phyloP scores from a whole-genome alignment of 495 filamentous ascomycete species.

The Annulohypoxylon nitens region DNA sequence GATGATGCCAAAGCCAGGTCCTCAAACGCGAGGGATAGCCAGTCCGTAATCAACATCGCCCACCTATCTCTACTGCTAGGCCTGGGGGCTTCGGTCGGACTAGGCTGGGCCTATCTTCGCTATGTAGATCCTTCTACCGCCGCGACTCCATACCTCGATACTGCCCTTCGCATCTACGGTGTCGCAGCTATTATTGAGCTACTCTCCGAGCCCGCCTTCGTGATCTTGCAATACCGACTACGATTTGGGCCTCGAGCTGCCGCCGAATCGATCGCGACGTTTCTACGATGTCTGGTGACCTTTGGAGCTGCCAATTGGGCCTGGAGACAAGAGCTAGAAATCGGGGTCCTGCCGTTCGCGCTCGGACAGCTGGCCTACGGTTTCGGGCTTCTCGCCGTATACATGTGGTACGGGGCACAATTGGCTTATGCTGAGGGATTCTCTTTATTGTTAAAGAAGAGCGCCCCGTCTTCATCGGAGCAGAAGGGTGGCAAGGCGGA shows the following conservation, averaged over 20 bases:
- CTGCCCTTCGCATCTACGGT: constrained; percentile 76
- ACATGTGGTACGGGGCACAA: constrained; percentile 64
- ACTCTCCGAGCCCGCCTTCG: constrained; percentile 85
- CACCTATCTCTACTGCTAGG: constrained; percentile 82
- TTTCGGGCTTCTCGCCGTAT: constrained; percentile 73
- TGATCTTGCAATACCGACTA: constrained; percentile 82
- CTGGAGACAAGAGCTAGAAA: constrained; percentile 56
- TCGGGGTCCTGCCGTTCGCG: constrained; percentile 90
- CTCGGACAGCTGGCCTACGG: constrained; percentile 87
- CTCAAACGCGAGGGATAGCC: constrained; percentile 54
- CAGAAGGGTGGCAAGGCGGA: constrained; percentile 16
- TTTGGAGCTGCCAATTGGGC: constrained; percentile 74
- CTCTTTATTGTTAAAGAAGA: constrained; percentile 64
- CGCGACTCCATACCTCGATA: constrained; percentile 70
- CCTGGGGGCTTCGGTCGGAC: constrained; percentile 67
- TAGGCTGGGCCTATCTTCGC: constrained; percentile 75
- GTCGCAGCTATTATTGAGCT: constrained; percentile 85
- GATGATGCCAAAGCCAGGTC: constrained; percentile 36
- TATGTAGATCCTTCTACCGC: constrained; percentile 65
- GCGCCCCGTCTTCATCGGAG: background rate
- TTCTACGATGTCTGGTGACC: constrained; percentile 78
- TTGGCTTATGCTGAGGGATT: constrained; percentile 65
- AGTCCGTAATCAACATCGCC: constrained; percentile 88
- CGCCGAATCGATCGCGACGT: constrained; percentile 83
- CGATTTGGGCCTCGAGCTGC: constrained; percentile 81